Percentiles rank a stretch among this genome's conserved stretches.
phyloP scores from a whole-genome alignment of 352 stramenopile genomes.

The Phytophthora pluvialis region DNA sequence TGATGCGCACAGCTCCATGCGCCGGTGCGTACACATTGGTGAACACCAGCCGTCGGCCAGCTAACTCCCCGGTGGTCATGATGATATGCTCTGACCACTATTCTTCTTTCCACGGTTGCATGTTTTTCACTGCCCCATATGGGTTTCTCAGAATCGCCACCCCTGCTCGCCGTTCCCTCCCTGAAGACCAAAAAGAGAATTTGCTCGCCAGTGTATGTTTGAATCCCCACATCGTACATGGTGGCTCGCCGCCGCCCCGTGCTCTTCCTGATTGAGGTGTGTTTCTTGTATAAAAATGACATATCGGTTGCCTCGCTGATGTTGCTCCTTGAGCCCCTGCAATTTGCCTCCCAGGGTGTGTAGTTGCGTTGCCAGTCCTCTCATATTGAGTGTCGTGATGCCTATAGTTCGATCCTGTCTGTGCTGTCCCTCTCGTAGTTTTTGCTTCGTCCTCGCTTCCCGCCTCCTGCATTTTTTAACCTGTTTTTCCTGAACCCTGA shows the following conservation, averaged over 20 bases:
- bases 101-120: background rate
- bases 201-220: background rate
- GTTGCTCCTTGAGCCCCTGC: conserved; percentile 7
- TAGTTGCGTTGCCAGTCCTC: conserved; percentile 2
- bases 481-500: too few species aligned
- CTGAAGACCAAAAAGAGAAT: conserved; percentile 11
- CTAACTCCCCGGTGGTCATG: conserved; percentile 1
- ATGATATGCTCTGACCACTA: conserved; percentile 3
- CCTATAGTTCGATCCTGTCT: conserved; percentile 6
- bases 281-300: conserved; percentile 14
- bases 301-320: conserved; percentile 3
- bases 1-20: background rate
- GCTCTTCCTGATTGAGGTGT: conserved; percentile 6
- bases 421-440: too few species aligned
- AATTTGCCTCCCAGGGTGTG: background rate
- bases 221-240: conserved; percentile 7
- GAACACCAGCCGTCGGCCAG: background rate
- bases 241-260: background rate
- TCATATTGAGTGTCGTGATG: conserved; percentile 6
- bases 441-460: too few species aligned
- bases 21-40: conserved; percentile 5
- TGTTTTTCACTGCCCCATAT: background rate
- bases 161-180: background rate
- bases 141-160: conserved; percentile 14
- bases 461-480: too few species aligned